phyloP scores from a whole-genome alignment of 2,329 filamentous ascomycete genomes.

The Talaromyces verruculosus region DNA sequence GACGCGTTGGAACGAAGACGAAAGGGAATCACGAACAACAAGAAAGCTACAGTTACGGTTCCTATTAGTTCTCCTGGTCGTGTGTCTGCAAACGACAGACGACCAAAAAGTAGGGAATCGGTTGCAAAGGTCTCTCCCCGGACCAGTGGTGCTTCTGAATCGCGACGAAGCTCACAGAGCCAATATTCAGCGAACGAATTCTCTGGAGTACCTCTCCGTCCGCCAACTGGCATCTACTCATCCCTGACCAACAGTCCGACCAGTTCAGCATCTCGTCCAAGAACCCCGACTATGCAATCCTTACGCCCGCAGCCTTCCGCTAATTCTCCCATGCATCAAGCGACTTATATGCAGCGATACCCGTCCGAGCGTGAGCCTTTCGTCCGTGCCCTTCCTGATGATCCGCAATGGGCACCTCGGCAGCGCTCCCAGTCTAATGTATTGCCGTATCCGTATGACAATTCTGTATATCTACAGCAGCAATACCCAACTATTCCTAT shows the following conservation, averaged over 20 bases:
- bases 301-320: conserved; percentile 38
- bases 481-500: conserved; percentile 28
- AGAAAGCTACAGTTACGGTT: conserved; percentile 12
- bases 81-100: conserved; percentile 9
- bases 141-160: conserved; percentile 21
- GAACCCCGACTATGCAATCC: conserved; percentile 43
- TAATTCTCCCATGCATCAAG: conserved; percentile 39
- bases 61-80: conserved; percentile 2
- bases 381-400: conserved; percentile 49
- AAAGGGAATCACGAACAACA: conserved; percentile 30
- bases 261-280: conserved; percentile 44
- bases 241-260: conserved; percentile 35
- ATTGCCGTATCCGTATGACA: conserved; percentile 34
- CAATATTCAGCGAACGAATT: conserved; percentile 8
- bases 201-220: conserved; percentile 4
- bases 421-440: conserved; percentile 38
- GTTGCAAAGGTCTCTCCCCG: conserved; percentile 22
- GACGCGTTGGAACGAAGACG: conserved; percentile 72
- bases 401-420: conserved; percentile 48
- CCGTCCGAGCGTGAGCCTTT: conserved; percentile 28
- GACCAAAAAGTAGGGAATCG: conserved; percentile 25
- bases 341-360: conserved; percentile 35
- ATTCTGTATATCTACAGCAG: conserved; percentile 29
- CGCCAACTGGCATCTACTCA: conserved; percentile 6
- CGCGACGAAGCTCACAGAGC: conserved; percentile 37